Conservation (phyloP, 1,284 basidiomycete species). For the Termitomyces sp. region DNA sequence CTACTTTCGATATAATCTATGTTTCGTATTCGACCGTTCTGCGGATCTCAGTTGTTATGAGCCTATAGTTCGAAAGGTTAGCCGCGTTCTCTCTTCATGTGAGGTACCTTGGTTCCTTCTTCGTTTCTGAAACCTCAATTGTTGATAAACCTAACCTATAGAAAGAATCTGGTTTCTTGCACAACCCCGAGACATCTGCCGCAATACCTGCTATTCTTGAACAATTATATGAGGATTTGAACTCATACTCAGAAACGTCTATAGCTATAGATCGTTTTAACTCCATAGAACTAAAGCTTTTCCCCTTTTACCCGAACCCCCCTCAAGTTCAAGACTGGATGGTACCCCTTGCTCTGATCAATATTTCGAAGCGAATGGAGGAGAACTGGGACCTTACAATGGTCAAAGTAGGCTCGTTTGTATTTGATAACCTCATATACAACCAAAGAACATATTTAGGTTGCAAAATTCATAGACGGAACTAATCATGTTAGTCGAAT, state of each 20-base stretch:
- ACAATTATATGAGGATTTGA: constrained; percentile 95
- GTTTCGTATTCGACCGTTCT: constrained; percentile 90
- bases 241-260: constrained; percentile 93
- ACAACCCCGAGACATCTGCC: constrained; percentile 63
- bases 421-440: not conserved
- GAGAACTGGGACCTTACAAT: constrained; percentile 97
- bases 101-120: constrained; percentile 57
- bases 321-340: constrained; percentile 89
- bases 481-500: constrained; percentile 90
- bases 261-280: constrained; percentile 87
- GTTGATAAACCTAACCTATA: constrained; percentile 26
- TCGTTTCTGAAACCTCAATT: not conserved
- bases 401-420: constrained; percentile 52
- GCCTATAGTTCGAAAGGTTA: constrained; percentile 92
- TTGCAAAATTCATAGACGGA: constrained; percentile 83
- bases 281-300: constrained; percentile 91
- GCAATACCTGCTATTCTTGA: constrained; percentile 87
- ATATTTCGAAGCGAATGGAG: constrained; percentile 76
- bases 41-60: constrained; percentile 95
- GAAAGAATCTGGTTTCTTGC: constrained; percentile 89
- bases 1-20: constrained; percentile 93
- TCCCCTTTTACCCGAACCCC: constrained; percentile 96
- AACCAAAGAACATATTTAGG: constrained; percentile 32
- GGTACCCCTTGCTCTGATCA: constrained; percentile 89
- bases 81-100: constrained; percentile 79